These are phyloP conservation scores for Phytophthora colocasiae DNA, from an alignment of 352 stramenopile genomes.

Conservation along the genomic window DNA sequence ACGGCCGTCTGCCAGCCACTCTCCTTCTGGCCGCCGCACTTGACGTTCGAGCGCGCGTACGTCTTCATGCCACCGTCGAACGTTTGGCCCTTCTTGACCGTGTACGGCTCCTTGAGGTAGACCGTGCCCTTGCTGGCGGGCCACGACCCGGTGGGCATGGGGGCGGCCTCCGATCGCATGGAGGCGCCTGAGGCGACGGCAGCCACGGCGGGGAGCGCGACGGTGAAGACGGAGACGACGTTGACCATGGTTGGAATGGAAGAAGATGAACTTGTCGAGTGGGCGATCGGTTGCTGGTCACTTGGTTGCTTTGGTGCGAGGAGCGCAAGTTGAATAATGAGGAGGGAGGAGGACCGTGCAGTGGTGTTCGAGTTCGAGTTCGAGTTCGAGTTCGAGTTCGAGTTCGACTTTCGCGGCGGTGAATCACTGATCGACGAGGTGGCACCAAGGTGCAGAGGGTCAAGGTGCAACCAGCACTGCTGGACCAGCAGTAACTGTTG, in stretches of 20 bases:
- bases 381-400: too few relatives aligned
- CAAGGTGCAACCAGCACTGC: slow-evolving; percentile 9
- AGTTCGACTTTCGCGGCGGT: neutral
- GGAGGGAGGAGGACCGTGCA: neutral
- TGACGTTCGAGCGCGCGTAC: slow-evolving; percentile 53
- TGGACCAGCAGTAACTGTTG: neutral
- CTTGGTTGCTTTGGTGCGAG: slow-evolving; percentile 4
- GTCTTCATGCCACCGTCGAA: slow-evolving; percentile 63
- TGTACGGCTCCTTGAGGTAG: slow-evolving; percentile 29
- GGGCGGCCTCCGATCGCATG: slow-evolving; percentile 22
- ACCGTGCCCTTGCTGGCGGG: slow-evolving; percentile 33
- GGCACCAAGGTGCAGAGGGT: neutral
- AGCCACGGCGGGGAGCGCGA: slow-evolving; percentile 11
- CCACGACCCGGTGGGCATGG: slow-evolving; percentile 37
- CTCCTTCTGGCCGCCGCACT: slow-evolving; percentile 39
- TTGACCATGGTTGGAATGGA: slow-evolving; percentile 19
- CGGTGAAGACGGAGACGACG: slow-evolving; percentile 11
- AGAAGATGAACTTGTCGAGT: neutral
- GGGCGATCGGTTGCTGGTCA: slow-evolving; percentile 3
- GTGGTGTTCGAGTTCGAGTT: neutral
- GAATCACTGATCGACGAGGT: neutral
- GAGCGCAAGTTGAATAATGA: slow-evolving; percentile 24
- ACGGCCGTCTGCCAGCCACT: slow-evolving; percentile 23
- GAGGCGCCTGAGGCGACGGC: slow-evolving; percentile 22
- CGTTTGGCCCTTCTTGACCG: slow-evolving; percentile 36